Base-by-base conservation (phyloP, 73 alveolate genomes). In the Uronychia binucleata region DNA sequence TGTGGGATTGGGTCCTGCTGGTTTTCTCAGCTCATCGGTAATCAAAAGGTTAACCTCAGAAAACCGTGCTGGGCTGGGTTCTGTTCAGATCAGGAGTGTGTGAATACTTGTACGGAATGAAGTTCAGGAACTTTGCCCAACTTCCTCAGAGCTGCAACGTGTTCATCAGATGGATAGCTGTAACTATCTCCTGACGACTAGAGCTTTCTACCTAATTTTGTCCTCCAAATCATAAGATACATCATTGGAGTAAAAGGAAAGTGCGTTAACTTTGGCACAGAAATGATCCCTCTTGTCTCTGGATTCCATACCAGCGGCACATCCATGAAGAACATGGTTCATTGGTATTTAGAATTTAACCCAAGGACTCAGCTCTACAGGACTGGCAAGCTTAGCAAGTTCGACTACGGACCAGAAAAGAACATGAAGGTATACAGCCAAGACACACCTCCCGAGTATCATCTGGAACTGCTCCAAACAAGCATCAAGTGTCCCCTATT, bases 291-390 rank as follows among this genome's bases (percentile, higher is more conserved):
- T 32, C 80, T 90, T 77, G 84, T 90, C 86, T 92, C 85, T 13
- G 76, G 92, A 30, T 90, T 82, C 59, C 95, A 90, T 80, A 93
- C 92, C 33, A 95, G 95, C 29, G 97, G 97, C 78, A 86, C 96
- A 58, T 93, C 97, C 33, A 82, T 86, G 25, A 86, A 86, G 35
- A 74, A 86, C 33, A 29, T 86, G 32, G 32, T 80, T 83, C 93
- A 86, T 59, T 86, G 93, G 93, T 75, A 35, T n/a, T 82, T 77
- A 19, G 67, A 19, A 46, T 46, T 46, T 19, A 46, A 46, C 67
- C 19, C 5, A 46, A 86, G 59, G 75, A 58, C 28, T 74, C 80
- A 60, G 19, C 67, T 46, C 19, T 46, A 46, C 67, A 5, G 83
- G 34, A 58, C 84, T 67, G 88, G 88, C 8, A 86, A 79, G 57